A percentile compares a stretch with the other conserved stretches of the same genome.
Conservation (phyloP, 169 alveolate genomes). For the Plasmodium vinckei region DNA sequence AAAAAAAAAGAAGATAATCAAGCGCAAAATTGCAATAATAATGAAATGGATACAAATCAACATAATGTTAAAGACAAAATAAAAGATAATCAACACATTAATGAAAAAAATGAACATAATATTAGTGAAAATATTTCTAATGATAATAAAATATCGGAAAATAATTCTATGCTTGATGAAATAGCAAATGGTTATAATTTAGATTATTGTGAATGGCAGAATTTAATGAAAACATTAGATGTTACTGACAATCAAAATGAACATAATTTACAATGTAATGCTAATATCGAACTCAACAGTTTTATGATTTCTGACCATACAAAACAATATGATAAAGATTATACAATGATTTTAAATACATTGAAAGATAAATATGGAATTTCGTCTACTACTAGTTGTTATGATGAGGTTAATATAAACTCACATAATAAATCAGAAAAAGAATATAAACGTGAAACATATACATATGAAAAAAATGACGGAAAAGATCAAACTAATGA, state of each 20-base stretch:
- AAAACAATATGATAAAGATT: conserved; percentile 53
- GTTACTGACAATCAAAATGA: conserved; percentile 11
- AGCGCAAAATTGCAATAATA: not conserved
- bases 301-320: conserved; percentile 33
- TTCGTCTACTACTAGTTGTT: too few species aligned
- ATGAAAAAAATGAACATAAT: not conserved
- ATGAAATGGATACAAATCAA: not conserved
- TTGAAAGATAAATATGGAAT: conserved; percentile 10
- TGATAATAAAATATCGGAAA: not conserved
- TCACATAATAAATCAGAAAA: not conserved
- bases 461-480: not conserved
- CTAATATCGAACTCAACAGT: conserved; percentile 5
- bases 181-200: not conserved
- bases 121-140: not conserved
- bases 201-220: conserved; percentile 24
- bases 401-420: too few species aligned
- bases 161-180: not conserved
- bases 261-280: conserved; percentile 5
- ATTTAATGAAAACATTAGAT: conserved; percentile 29
- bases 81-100: not conserved
- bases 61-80: not conserved
- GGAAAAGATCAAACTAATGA: not conserved
- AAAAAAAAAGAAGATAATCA: not conserved
- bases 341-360: conserved; percentile 17
- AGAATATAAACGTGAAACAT: not conserved